Base-by-base conservation (phyloP, 2,329 filamentous ascomycete species). In the Pseudocercospora musae region DNA sequence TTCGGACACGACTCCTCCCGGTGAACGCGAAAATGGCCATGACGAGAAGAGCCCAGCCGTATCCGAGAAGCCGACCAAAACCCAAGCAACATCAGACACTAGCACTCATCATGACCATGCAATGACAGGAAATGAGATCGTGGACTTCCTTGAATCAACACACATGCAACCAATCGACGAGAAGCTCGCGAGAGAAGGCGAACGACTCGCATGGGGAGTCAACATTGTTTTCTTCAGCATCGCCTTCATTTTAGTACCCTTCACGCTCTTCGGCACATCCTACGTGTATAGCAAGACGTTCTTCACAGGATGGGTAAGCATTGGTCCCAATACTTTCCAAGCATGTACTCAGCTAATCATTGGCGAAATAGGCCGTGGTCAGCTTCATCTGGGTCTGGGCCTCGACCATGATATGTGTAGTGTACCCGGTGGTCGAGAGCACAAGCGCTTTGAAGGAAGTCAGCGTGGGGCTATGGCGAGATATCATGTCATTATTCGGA, bases 141-240 rank as follows among this genome's bases (percentile, higher is more conserved):
- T 79, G 4, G 77, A 78, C 63, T 80, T 75, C 61, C 75, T 80
- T 4, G 76, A 77, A 60, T 64, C 70, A 8, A 27, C 48, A 5
- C 72, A 79, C 56, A 78, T 77, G n/a, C 73, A 76, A 60, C 78
- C 78, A 1, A 78, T 81, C 74, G 75, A 80, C 48, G 74, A 76
- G 0, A 67, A 70, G 4, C 67, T 74, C 4, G 77, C 77, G 5
- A 72, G 71, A 33, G 74, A 75, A 56, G 74, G 74, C 0, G 74
- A 74, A 33, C 71, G 71, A 3, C 69, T 81, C 5, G 79, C 79
- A 58, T 71, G 76, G 25, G 71, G 70, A 1, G 75, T 76, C 0
- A 76, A 76, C 56, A 56, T 76, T 9, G 55, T 79, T 5, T 78
- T 78, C 25, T 72, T 79, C 59, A 65, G 76, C 44, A 68, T 80